Conservation (phyloP, 345 rosid genomes). For the Hypericum androsaemum region DNA sequence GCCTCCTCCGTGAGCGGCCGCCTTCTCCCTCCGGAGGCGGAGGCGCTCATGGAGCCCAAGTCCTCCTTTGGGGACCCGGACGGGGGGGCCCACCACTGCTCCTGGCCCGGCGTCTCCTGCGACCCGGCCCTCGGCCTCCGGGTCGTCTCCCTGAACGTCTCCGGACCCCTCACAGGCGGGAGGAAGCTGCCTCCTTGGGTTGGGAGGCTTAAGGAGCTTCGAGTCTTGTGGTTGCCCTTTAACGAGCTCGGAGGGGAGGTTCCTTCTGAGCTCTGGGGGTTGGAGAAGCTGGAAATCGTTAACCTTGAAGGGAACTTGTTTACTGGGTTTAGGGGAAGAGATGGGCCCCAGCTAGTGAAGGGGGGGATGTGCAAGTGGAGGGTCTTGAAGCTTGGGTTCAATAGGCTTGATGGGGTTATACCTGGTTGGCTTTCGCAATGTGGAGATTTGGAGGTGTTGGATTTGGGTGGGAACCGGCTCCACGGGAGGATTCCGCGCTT, state of each 20-base stretch:
- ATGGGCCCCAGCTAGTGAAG: slow-evolving; percentile 1
- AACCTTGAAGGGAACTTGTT: slow-evolving; percentile 30
- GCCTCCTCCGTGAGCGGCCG: too few relatives aligned
- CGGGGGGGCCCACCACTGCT: too few relatives aligned
- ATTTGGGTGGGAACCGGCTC: slow-evolving; percentile 23
- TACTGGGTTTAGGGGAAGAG: slow-evolving; percentile 17
- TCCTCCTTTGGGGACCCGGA: too few relatives aligned
- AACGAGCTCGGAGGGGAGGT: slow-evolving; percentile 21
- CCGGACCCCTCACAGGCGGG: background rate
- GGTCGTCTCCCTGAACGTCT: too few relatives aligned
- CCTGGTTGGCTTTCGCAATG: slow-evolving; percentile 11
- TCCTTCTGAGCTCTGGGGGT: slow-evolving; percentile 22
- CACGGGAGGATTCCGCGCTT: slow-evolving; percentile 13
- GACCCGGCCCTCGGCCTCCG: too few relatives aligned
- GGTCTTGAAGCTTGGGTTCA: slow-evolving; percentile 30
- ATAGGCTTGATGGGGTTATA: slow-evolving; percentile 20
- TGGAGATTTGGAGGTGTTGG: slow-evolving; percentile 20
- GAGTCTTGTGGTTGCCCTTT: slow-evolving; percentile 23
- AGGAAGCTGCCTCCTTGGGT: slow-evolving; percentile 26
- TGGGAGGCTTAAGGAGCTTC: slow-evolving; percentile 20
- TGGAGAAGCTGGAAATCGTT: slow-evolving; percentile 21
- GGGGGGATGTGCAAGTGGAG: slow-evolving; percentile 16
- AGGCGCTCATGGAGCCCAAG: too few relatives aligned
- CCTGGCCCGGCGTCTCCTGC: too few relatives aligned
- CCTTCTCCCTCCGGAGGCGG: too few relatives aligned